Evolutionary conservation across 106 monocot species (phyloP), one percentile per base, ranked within the genome.

Genomic region (Allium fistulosum): DNA sequence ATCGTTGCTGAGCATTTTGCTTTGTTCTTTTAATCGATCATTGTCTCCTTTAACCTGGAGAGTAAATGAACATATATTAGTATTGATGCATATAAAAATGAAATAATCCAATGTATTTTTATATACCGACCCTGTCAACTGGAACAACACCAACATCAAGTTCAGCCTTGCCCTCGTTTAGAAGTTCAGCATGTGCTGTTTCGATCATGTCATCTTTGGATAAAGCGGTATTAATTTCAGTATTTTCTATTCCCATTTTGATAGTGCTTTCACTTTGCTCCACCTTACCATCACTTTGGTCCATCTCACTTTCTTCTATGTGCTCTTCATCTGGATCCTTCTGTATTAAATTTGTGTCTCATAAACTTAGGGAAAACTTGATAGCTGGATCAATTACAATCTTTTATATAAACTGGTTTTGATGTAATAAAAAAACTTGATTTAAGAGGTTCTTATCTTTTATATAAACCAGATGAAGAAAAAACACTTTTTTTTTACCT

Each of bases 61-160:
- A 18, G 51, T 8, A 62, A 74, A 63, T 63, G 4, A 65, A 7
- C 9, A 64, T 1, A 47, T 7, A 46, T 57, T 57, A 16, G 57
- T 57, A 47, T 45, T 15, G 26, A 17, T n/a, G 27, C 3, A 58
- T 53, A 51, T 11, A 15, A 71, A 26, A 63, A 18, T 65, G 62
- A 49, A 8, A 45, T 63, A 55, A 37, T 57, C 47, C 47, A 7
- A 57, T 49, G n/a, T 14, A 47, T 8, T 17, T 1, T 12, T 72
- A 28, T 74, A 49, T 26, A 65, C 56, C 46, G 22, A 74, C 73
- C 73, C 57, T 26, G 66, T 68, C 75, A 75, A 17, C 17, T 75
- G 75, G 28, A 68, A 51, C 66, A 22, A 61, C 28, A 46, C 53
- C 46, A 55, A 27, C n/a, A 49, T 13, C 27, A 26, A 17, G 16